Base-by-base conservation (phyloP, 2,329 filamentous ascomycete species). In the Aspergillus japonicus region DNA sequence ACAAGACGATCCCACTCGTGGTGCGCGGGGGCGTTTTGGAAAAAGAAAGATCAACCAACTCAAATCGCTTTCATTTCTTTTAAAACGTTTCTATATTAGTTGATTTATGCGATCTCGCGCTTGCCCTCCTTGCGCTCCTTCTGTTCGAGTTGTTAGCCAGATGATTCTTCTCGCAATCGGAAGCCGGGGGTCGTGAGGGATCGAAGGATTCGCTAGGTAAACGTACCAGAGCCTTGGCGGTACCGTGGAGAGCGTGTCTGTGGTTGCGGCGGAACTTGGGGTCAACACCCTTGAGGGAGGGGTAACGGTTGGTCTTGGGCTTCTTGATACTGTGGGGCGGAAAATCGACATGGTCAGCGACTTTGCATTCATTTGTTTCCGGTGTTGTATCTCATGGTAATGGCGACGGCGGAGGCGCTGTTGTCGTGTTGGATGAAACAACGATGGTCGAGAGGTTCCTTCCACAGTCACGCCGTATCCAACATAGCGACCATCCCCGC, bases 181-280 rank as follows among this genome's bases (percentile, higher is more conserved):
- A 44, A 39, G 39, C 11, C 52, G n/a, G 47, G 42, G 6, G 39
- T 8, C 1, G 6, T 16, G 44, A 16, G 31, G 26, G 42, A 54
- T 54, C 29, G 47, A 33, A 33, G 12, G 24, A 42, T 49, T 35
- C 47, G 14, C 19, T 2, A 33, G 26, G 53, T 62, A 49, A 68
- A 85, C 90, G 77, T 89, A 98, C 94, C 85, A 99, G 84, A 80
- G 95, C 95, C 86, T 91, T 96, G 87, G 91, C 92, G 80, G 93
- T 99, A 81, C 95, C 95, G 87, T 98, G 95, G 69, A 98, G 92
- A 82, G 95, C 95, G 88, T 99, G 94, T 86, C 92, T 92, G 87
- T 99, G 95, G 88, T 99, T 99, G 84, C 95, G 90, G 82, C 95
- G 90, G 88, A 99, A 99, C 89, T 99, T 99, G 80, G 95, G 93